phyloP scores from a whole-genome alignment of 2,329 filamentous ascomycete genomes.

The Botrytis paeoniae region DNA sequence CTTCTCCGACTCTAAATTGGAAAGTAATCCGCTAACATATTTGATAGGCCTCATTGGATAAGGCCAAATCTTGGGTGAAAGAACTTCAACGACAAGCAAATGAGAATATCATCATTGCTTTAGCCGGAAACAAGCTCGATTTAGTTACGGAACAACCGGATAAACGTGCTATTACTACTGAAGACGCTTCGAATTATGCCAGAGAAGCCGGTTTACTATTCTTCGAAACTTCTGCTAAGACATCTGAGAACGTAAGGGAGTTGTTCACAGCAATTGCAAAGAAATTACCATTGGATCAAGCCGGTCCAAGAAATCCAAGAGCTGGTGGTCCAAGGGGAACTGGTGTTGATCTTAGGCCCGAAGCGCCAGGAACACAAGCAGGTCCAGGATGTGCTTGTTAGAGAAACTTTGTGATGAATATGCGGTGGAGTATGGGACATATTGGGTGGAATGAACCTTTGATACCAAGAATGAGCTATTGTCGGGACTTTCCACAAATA shows the following conservation, averaged over 20 bases:
- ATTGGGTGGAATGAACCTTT: conserved; percentile 23
- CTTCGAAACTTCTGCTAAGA: conserved; percentile 98
- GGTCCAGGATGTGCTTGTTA: conserved; percentile 64
- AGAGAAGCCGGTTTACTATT: conserved; percentile 91
- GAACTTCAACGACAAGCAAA: conserved; percentile 98
- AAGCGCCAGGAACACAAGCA: conserved; percentile 55
- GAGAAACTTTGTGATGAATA: conserved; percentile 26
- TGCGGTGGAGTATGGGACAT: conserved; percentile 27
- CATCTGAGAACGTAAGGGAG: conserved; percentile 90
- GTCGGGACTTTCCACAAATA: conserved; percentile 23
- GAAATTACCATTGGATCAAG: conserved; percentile 95
- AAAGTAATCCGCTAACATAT: not conserved
- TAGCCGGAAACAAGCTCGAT: conserved; percentile 97
- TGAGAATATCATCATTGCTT: conserved; percentile 98
- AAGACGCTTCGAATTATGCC: conserved; percentile 93
- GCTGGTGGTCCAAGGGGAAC: conserved; percentile 46
- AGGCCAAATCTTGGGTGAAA: conserved; percentile 99
- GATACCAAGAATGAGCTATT: conserved; percentile 23
- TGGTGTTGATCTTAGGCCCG: conserved; percentile 61
- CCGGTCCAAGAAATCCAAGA: conserved; percentile 82
- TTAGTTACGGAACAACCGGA: conserved; percentile 91
- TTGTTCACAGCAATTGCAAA: conserved; percentile 97
- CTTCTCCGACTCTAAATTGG: not conserved
- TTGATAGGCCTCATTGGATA: conserved; percentile 84
- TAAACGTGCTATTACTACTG: conserved; percentile 85